Conservation (phyloP, 192 early-diverging fungal genomes). For the Rhizophagus clarus region DNA sequence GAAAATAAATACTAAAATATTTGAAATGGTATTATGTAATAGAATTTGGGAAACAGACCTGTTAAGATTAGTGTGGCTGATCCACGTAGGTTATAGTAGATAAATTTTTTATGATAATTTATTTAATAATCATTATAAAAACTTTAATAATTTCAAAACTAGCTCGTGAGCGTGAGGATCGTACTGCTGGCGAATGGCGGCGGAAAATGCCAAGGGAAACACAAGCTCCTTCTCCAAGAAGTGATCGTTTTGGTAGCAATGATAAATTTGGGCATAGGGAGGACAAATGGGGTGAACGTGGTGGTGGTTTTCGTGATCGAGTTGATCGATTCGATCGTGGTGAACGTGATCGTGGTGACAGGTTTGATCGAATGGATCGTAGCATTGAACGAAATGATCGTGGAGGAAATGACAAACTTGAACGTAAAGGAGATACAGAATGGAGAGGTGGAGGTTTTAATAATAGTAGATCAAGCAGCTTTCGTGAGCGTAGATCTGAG, state of each 20-base stretch:
- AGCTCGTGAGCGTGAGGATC: constrained; percentile 60
- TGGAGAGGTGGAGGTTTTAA: constrained; percentile 45
- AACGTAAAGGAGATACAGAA: constrained; percentile 45
- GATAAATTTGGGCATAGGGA: constrained; percentile 30
- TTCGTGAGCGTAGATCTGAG: constrained; percentile 26
- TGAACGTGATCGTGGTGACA: constrained; percentile 31
- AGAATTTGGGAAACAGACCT: constrained; percentile 65
- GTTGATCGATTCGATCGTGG: constrained; percentile 34
- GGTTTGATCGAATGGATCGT: constrained; percentile 23
- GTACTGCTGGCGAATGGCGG: constrained; percentile 62
- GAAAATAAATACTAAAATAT: background rate
- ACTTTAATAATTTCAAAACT: constrained; percentile 8
- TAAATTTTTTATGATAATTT: background rate
- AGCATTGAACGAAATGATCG: constrained; percentile 37
- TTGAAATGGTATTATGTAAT: constrained; percentile 1
- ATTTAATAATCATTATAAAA: constrained; percentile 9
- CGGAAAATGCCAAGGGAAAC: constrained; percentile 48
- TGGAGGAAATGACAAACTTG: constrained; percentile 37
- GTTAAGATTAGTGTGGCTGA: constrained; percentile 91
- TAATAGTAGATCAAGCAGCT: constrained; percentile 21
- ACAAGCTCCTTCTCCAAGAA: constrained; percentile 40
- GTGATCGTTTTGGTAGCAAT: constrained; percentile 45
- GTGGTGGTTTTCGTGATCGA: constrained; percentile 41
- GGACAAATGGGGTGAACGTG: constrained; percentile 46
- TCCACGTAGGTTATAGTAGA: constrained; percentile 59